Evolutionary conservation across 148 eudicot genomes (phyloP), one percentile per base, ranked within the genome.

Genomic region (Persicaria maculosa): DNA sequence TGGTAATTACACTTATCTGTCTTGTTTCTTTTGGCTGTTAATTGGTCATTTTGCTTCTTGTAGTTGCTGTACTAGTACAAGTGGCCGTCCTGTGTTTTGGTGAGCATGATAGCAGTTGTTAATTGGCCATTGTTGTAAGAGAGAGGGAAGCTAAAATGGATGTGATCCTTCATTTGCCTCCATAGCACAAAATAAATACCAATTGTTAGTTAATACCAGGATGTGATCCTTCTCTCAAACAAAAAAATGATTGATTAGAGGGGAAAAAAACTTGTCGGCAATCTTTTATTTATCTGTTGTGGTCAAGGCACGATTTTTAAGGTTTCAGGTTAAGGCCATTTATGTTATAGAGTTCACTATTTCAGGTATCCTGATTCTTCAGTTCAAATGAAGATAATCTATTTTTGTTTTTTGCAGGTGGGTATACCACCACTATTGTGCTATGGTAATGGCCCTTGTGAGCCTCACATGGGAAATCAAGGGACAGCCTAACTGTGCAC

Each of bases 391-490:
- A 43, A 48, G 12, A 48, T 48, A 54, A 44, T 73, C 40, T 14
- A 17, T 5, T 48, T 15, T 19, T 54, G 50, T 57, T 22, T 22
- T 67, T 36, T 83, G 44, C 86, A 94, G 98, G 98, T 92, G 98
- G 97, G 85, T 94, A 77, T 84, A 85, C 62, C 98, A 94, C 86
- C 98, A 94, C 80, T 94, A 94, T 62, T 94, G 85, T 83, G 98
- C 98, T 76, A 94, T 90, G 93, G 83, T 85, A 68, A 91, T 92
- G 97, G 97, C 98, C 74, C 84, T 94, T 40, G 92, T 94, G 80
- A 94, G 98, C 82, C 91, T 94, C 65, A 94, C 98, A 44, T 94
- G 98, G 98, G 98, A 92, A 78, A 92, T 94, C 68, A 96, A 89
- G 80, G 85, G 92, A 67, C 83, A 83, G 48, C 96, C 96, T 77